Evolutionary conservation across 805 yeast genomes (phyloP).

Genomic region (Metschnikowia matae): DNA sequence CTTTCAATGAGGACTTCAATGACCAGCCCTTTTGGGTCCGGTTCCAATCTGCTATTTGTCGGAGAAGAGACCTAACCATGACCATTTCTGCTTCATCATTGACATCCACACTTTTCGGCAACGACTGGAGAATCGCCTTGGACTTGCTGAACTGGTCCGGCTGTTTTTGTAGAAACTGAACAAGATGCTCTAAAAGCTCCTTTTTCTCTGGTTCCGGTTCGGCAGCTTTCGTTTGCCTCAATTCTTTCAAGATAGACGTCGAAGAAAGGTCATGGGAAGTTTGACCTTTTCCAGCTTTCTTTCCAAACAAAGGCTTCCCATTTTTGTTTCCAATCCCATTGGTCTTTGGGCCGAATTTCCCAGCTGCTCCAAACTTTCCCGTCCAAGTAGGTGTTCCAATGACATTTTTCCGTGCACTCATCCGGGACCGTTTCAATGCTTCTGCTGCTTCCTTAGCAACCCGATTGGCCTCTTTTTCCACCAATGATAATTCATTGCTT

Average conservation of each 20-base stretch:
- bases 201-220: slow-evolving; percentile 3
- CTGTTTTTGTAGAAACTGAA: slow-evolving; percentile 33
- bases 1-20: slow-evolving; percentile 46
- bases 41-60: slow-evolving; percentile 67
- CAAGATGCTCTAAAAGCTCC: slow-evolving; percentile 33
- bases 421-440: slow-evolving; percentile 59
- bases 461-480: slow-evolving; percentile 62
- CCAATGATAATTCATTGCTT: slow-evolving; percentile 45
- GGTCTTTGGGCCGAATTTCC: slow-evolving; percentile 23
- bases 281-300: not conserved
- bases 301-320: too few species aligned
- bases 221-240: slow-evolving; percentile 30
- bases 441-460: slow-evolving; percentile 51
- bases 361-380: slow-evolving; percentile 85
- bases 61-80: slow-evolving; percentile 62
- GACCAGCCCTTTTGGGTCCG: slow-evolving; percentile 57
- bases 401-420: slow-evolving; percentile 38
- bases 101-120: slow-evolving; percentile 16
- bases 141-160: slow-evolving; percentile 45
- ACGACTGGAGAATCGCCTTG: slow-evolving; percentile 42
- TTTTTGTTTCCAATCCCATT: too few species aligned
- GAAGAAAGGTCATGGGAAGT: slow-evolving; percentile 35
- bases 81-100: slow-evolving; percentile 49
- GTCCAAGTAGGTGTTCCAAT: slow-evolving; percentile 96
- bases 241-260: slow-evolving; percentile 44